Percentiles rank a stretch among this genome's conserved stretches.
Evolutionary conservation across 2,329 filamentous ascomycete species (phyloP).

Genomic region (Emergomyces orientalis): DNA sequence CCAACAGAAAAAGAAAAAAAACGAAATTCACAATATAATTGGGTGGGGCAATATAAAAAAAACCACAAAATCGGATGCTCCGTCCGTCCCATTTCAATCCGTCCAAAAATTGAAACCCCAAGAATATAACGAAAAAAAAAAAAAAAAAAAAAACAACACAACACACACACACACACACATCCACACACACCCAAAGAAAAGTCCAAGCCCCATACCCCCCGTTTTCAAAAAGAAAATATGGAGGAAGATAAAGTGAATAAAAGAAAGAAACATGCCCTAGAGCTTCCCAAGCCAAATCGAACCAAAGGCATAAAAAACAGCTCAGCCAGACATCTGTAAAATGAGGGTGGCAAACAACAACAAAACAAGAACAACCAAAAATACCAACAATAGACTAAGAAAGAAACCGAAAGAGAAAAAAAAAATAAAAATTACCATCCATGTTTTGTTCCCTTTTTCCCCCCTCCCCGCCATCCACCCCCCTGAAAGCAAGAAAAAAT

Average conservation of each 20-base stretch:
- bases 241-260: too few species aligned
- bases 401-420: neutral
- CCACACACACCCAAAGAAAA: too few species aligned
- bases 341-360: too few species aligned
- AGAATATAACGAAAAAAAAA: too few species aligned
- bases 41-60: neutral
- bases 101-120: neutral
- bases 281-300: neutral
- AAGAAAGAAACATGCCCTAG: neutral
- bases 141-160: neutral
- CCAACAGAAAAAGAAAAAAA: neutral
- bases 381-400: neutral
- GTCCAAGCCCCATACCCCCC: too few species aligned
- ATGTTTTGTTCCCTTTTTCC: neutral
- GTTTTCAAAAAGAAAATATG: too few species aligned
- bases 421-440: constrained; percentile 21
- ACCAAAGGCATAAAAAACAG: neutral
- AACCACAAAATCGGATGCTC: neutral
- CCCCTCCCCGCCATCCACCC: constrained; percentile 11
- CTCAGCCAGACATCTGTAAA: too few species aligned
- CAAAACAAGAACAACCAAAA: neutral
- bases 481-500: constrained; percentile 21
- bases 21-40: neutral
- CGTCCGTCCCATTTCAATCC: neutral
- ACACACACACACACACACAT: neutral